Evolutionary conservation across 164 flowering plant species (phyloP).

Genomic region (Akebia trifoliata): DNA sequence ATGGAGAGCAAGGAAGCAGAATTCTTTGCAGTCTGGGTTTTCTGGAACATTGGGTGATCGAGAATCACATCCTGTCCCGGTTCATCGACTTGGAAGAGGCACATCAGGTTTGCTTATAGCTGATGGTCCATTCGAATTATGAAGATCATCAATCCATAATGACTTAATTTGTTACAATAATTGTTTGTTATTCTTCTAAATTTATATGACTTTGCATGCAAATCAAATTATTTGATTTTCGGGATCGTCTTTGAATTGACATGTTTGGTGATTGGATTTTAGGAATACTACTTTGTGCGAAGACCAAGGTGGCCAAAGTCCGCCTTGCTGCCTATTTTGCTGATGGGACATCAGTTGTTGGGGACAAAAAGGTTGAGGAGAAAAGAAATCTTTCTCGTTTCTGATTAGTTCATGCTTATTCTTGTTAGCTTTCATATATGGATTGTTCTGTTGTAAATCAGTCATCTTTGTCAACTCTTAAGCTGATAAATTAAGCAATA

Average conservation of each 20-base stretch:
- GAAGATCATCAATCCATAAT: neutral
- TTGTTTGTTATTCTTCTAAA: neutral
- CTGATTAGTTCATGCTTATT: neutral
- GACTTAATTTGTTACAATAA: neutral
- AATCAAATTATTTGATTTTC: no score
- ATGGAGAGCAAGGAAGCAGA: slow-evolving; percentile 40
- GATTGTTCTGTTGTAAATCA: no score
- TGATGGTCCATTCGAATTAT: neutral
- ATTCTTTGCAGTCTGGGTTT: slow-evolving; percentile 16
- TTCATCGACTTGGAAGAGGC: slow-evolving; percentile 94
- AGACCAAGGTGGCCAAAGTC: slow-evolving; percentile 75
- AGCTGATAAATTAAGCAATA: no score
- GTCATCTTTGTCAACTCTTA: no score
- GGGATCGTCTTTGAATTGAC: neutral
- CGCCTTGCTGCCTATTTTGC: slow-evolving; percentile 82
- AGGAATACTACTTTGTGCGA: slow-evolving; percentile 96
- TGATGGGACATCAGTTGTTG: slow-evolving; percentile 69
- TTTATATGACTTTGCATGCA: no score
- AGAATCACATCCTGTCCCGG: slow-evolving; percentile 66
- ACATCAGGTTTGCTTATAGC: slow-evolving; percentile 61
- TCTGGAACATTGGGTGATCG: slow-evolving; percentile 12
- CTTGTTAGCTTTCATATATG: no score
- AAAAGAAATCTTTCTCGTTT: neutral
- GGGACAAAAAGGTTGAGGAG: slow-evolving; percentile 36
- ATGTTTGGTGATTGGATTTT: neutral